Conservation (phyloP, 2,329 filamentous ascomycete species). For the Calonectria hawksworthii region DNA sequence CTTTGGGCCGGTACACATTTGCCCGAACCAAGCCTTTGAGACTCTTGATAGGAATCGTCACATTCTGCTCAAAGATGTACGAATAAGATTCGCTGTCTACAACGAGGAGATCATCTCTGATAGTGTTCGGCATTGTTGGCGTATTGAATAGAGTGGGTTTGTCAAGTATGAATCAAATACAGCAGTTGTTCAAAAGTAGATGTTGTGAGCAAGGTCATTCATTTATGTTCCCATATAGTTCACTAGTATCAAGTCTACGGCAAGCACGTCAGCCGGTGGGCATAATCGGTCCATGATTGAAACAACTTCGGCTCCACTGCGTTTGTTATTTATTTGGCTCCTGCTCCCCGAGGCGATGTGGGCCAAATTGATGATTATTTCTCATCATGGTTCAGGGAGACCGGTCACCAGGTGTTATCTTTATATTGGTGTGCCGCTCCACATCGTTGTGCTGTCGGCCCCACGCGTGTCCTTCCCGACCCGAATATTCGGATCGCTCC, state of each 20-base stretch:
- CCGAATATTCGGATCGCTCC: neutral
- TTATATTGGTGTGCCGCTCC: neutral
- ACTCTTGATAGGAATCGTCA: constrained; percentile 49
- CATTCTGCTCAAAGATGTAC: constrained; percentile 60
- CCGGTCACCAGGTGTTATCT: neutral
- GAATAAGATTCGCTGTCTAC: constrained; percentile 11
- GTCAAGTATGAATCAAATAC: neutral
- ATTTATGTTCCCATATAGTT: neutral
- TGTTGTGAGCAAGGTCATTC: too few relatives aligned
- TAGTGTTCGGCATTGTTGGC: neutral
- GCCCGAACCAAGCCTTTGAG: constrained; percentile 51
- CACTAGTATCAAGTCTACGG: neutral
- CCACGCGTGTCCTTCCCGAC: neutral
- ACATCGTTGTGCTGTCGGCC: neutral
- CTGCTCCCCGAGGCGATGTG: neutral
- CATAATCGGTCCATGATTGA: neutral
- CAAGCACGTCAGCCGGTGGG: neutral
- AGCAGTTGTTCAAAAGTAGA: too few relatives aligned
- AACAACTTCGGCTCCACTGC: neutral
- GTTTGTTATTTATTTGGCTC: neutral
- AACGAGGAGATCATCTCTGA: neutral
- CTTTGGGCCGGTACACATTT: constrained; percentile 56
- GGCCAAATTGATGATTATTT: neutral
- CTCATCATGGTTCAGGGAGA: neutral
- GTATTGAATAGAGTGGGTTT: constrained; percentile 11